Evolutionary conservation across 2,329 filamentous ascomycete species (phyloP).

Genomic region (Colletotrichum sp.): DNA sequence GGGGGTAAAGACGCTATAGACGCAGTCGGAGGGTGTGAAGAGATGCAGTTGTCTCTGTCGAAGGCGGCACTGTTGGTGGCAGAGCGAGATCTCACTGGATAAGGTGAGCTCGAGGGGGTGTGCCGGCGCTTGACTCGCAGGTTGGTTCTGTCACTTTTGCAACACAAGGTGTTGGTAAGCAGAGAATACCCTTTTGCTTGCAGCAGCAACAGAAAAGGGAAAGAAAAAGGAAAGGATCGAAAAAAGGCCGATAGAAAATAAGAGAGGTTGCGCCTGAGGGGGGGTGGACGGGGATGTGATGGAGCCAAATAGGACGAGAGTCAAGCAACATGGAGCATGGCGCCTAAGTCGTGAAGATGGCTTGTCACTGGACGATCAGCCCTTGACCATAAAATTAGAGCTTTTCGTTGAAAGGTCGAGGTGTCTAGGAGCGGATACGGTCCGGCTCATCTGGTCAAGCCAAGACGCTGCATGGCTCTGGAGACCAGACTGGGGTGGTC

Average conservation of each 20-base stretch:
- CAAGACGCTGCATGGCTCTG: slow-evolving; percentile 21
- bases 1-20: slow-evolving; percentile 27
- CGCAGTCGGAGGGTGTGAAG: slow-evolving; percentile 30
- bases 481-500: slow-evolving; percentile 18
- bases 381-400: slow-evolving; percentile 50
- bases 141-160: slow-evolving; percentile 19
- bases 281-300: slow-evolving; percentile 37
- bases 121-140: slow-evolving; percentile 42
- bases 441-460: slow-evolving; percentile 24
- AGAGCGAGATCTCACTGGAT: slow-evolving; percentile 19
- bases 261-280: slow-evolving; percentile 22
- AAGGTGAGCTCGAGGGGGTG: slow-evolving; percentile 21
- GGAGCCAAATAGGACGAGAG: slow-evolving; percentile 39
- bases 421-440: slow-evolving; percentile 22
- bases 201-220: slow-evolving; percentile 13
- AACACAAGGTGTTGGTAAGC: neutral
- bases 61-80: slow-evolving; percentile 17
- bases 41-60: slow-evolving; percentile 8
- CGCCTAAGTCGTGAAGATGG: slow-evolving; percentile 46
- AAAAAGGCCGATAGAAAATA: slow-evolving; percentile 24
- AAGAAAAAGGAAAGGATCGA: slow-evolving; percentile 23
- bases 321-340: slow-evolving; percentile 40
- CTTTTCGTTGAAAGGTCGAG: slow-evolving; percentile 16
- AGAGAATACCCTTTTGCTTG: slow-evolving; percentile 1
- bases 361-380: slow-evolving; percentile 46